phyloP scores from a whole-genome alignment of 768 basidiomycete genomes.

The Boletus subparvulus region DNA sequence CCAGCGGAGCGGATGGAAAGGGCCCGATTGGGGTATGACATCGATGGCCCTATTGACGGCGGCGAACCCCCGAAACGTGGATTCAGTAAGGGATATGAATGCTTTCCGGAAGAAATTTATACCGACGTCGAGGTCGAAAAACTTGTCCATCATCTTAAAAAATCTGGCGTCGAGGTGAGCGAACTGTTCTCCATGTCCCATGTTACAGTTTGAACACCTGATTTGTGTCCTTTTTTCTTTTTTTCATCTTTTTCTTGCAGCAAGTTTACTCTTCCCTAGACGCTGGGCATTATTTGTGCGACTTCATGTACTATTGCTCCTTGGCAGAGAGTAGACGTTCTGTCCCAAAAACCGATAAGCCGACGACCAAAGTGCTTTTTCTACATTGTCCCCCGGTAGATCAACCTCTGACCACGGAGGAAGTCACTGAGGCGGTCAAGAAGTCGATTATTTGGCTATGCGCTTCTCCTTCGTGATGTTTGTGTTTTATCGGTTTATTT shows the following conservation, averaged over 20 bases:
- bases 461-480: conserved; percentile 20
- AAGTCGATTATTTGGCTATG: conserved; percentile 62
- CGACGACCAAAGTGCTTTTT: conserved; percentile 52
- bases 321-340: conserved; percentile 62
- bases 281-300: conserved; percentile 73
- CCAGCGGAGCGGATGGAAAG: conserved; percentile 30
- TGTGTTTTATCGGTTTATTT: background rate
- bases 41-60: conserved; percentile 27
- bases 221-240: background rate
- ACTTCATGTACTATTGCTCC: conserved; percentile 77
- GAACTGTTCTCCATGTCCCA: background rate
- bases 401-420: conserved; percentile 60
- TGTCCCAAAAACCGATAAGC: conserved; percentile 31
- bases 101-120: conserved; percentile 36
- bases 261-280: conserved; percentile 73
- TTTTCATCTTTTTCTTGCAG: conserved; percentile 30
- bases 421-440: conserved; percentile 66
- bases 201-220: conserved; percentile 4
- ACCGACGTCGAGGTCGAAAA: conserved; percentile 38
- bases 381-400: conserved; percentile 70
- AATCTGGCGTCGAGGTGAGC: conserved; percentile 33
- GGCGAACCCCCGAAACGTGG: conserved; percentile 35
- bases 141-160: conserved; percentile 38
- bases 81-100: conserved; percentile 37
- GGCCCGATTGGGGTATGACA: conserved; percentile 29